These are phyloP conservation scores for Scytalidium sp. DNA, from an alignment of 2,329 filamentous ascomycete genomes.

Conservation along the genomic window DNA sequence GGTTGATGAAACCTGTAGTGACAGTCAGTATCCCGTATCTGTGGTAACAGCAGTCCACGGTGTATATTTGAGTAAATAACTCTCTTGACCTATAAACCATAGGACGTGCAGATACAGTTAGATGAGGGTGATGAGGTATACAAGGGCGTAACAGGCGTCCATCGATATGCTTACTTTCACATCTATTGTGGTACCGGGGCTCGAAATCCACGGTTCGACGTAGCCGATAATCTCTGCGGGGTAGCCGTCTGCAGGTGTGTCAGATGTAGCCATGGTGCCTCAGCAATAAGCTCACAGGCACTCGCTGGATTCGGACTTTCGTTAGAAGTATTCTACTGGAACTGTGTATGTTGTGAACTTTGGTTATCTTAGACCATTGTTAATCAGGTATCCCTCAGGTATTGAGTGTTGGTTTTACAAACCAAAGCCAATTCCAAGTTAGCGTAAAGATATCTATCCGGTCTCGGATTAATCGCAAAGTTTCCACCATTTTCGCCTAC, in stretches of 20 bases:
- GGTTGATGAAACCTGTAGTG: background rate
- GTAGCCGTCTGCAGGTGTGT: background rate
- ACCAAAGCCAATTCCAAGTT: too few relatives aligned
- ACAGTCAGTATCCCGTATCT: background rate
- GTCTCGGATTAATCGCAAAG: too few relatives aligned
- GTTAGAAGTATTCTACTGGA: background rate
- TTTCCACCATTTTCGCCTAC: too few relatives aligned
- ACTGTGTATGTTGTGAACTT: background rate
- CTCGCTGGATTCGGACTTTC: too few relatives aligned
- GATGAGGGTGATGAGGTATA: background rate
- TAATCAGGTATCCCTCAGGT: too few relatives aligned
- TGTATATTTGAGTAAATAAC: background rate
- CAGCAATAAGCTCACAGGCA: background rate
- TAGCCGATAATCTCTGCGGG: slow-evolving; percentile 16
- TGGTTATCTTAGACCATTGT: background rate
- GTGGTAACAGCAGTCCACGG: background rate
- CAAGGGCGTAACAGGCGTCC: background rate
- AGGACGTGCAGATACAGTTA: background rate
- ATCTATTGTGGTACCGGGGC: slow-evolving; percentile 15
- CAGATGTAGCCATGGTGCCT: background rate
- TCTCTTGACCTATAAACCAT: background rate
- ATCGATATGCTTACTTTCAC: slow-evolving; percentile 13
- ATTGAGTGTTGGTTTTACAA: too few relatives aligned
- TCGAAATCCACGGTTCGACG: slow-evolving; percentile 18
- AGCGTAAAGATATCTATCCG: too few relatives aligned